These are phyloP conservation scores for Pyrus bretschneideri DNA, from an alignment of 306 rosid species.

Conservation along the genomic window DNA sequence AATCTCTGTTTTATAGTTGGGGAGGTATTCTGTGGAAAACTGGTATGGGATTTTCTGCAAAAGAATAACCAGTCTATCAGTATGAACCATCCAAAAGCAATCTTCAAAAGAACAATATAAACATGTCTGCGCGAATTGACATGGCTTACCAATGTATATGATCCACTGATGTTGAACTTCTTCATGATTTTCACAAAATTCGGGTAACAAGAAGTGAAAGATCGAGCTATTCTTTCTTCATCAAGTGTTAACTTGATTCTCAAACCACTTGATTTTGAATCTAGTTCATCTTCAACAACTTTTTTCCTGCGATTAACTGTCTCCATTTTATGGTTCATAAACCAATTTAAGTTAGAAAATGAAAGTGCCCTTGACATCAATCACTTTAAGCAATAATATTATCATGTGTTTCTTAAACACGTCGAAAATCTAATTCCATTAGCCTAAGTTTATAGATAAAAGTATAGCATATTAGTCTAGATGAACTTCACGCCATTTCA, in stretches of 20 bases:
- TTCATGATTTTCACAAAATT: slow-evolving; percentile 88
- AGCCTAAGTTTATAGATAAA: not conserved
- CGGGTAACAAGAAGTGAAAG: slow-evolving; percentile 75
- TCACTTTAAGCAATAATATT: not conserved
- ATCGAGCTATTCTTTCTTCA: slow-evolving; percentile 66
- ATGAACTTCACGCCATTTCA: not conserved
- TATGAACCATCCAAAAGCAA: slow-evolving; percentile 3
- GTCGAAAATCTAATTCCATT: not conserved
- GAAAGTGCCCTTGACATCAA: not conserved
- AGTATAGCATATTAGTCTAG: not conserved
- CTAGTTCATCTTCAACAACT: slow-evolving; percentile 53
- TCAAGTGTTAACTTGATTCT: slow-evolving; percentile 70
- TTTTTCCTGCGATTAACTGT: slow-evolving; percentile 49
- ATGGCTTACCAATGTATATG: slow-evolving; percentile 76
- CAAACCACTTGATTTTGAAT: slow-evolving; percentile 59
- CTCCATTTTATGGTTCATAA: slow-evolving; percentile 32
- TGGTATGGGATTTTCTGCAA: slow-evolving; percentile 83
- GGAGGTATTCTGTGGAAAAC: slow-evolving; percentile 78
- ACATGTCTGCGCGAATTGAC: not conserved
- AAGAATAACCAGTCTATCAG: slow-evolving; percentile 12
- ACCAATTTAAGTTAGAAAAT: slow-evolving; percentile 2
- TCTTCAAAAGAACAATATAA: not conserved
- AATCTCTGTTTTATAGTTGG: slow-evolving; percentile 67
- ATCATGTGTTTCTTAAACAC: not conserved
- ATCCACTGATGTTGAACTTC: slow-evolving; percentile 81